These are phyloP conservation scores for Xylaria multiplex DNA, from an alignment of 2,329 filamentous ascomycete species.

Conservation along the genomic window DNA sequence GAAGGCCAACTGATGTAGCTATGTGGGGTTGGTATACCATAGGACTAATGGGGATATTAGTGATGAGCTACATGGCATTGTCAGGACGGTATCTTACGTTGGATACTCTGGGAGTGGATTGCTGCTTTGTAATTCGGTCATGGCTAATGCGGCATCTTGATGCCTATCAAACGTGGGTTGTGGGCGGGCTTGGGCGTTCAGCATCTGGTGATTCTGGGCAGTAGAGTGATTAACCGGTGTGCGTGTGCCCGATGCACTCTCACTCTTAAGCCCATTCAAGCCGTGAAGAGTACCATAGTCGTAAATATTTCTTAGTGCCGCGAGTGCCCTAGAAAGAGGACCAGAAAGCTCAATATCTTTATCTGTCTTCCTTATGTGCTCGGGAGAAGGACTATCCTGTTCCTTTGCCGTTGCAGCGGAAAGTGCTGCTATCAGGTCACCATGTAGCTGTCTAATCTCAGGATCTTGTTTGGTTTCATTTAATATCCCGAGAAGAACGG, in stretches of 20 bases:
- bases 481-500: constrained; percentile 70
- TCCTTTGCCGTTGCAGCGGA: constrained; percentile 73
- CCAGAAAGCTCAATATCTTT: constrained; percentile 71
- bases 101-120: constrained; percentile 59
- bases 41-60: constrained; percentile 32
- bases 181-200: constrained; percentile 42
- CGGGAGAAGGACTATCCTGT: constrained; percentile 60
- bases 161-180: constrained; percentile 59
- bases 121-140: constrained; percentile 73
- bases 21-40: constrained; percentile 49
- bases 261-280: constrained; percentile 57
- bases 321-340: constrained; percentile 68
- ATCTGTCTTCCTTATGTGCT: constrained; percentile 64
- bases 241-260: constrained; percentile 58
- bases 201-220: constrained; percentile 46
- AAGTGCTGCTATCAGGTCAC: constrained; percentile 70
- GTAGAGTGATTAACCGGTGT: constrained; percentile 60
- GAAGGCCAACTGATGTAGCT: constrained; percentile 49
- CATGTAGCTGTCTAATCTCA: constrained; percentile 71
- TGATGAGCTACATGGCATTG: not conserved
- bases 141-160: constrained; percentile 70
- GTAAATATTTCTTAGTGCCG: constrained; percentile 72
- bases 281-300: constrained; percentile 70
- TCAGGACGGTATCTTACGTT: constrained; percentile 46
- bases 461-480: constrained; percentile 71